Evolutionary conservation across 2,329 filamentous ascomycete species (phyloP).

Genomic region (Trichophyton verrucosum): DNA sequence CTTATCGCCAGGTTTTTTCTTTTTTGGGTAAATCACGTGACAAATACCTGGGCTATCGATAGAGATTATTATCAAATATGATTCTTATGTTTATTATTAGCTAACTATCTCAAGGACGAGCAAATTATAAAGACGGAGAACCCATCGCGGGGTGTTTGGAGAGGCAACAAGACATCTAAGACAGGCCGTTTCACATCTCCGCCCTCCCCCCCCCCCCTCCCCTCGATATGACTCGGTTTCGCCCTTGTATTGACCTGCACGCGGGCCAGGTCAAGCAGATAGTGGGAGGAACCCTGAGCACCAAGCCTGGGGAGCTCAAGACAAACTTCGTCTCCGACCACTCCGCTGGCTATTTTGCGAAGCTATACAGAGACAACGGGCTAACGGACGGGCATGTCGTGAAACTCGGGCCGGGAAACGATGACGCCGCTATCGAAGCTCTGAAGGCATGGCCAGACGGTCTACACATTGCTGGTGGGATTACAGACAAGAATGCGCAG

Average conservation of each 20-base stretch:
- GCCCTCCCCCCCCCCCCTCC: background rate
- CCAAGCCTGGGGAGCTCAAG: slow-evolving; percentile 53
- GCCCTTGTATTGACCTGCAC: slow-evolving; percentile 94
- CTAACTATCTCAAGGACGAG: background rate
- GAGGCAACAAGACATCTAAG: background rate
- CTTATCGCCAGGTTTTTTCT: background rate
- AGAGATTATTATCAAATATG: no score
- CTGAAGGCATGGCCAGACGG: slow-evolving; percentile 64
- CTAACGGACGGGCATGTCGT: slow-evolving; percentile 83
- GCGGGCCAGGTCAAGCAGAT: slow-evolving; percentile 98
- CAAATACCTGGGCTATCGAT: background rate
- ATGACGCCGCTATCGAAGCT: slow-evolving; percentile 64
- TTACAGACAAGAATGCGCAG: slow-evolving; percentile 70
- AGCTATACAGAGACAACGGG: slow-evolving; percentile 62
- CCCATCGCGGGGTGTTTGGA: background rate
- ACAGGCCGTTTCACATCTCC: background rate
- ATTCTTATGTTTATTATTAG: background rate
- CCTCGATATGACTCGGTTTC: slow-evolving; percentile 69
- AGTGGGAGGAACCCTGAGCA: slow-evolving; percentile 81
- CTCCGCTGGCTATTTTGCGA: slow-evolving; percentile 67
- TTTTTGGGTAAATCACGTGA: background rate
- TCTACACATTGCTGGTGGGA: slow-evolving; percentile 87
- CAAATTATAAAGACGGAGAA: background rate
- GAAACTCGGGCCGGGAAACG: slow-evolving; percentile 85
- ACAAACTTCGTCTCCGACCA: slow-evolving; percentile 88